Conservation (phyloP, 2,329 filamentous ascomycete species). For the Ascomycota sp. region DNA sequence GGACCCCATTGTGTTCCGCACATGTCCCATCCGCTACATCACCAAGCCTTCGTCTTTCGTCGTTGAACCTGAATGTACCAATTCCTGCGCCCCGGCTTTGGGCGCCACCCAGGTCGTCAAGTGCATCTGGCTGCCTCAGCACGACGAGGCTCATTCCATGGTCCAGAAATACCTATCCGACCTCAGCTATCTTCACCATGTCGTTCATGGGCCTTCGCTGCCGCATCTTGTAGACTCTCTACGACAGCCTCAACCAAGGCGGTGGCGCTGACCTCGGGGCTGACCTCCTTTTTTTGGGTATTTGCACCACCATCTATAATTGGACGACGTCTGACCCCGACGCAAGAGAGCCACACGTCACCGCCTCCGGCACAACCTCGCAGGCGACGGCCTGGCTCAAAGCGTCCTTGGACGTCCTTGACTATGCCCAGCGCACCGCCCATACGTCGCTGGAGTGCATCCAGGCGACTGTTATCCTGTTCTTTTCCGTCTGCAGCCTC, state of each 20-base stretch:
- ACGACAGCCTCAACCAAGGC: conserved; percentile 9
- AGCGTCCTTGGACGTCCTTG: no score
- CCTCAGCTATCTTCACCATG: conserved; percentile 12
- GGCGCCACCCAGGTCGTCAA: conserved; percentile 9
- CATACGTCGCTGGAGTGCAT: no score
- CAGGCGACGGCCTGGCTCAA: no score
- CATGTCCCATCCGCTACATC: conserved; percentile 13
- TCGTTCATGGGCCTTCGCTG: conserved; percentile 11
- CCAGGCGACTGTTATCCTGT: no score
- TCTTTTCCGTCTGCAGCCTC: no score
- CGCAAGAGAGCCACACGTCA: no score
- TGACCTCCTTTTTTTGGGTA: conserved; percentile 9
- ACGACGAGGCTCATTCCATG: conserved; percentile 11
- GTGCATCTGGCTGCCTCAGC: conserved; percentile 14
- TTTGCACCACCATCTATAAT: conserved; percentile 12
- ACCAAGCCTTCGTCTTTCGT: conserved; percentile 12
- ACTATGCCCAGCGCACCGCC: no score
- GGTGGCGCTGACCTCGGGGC: conserved; percentile 6
- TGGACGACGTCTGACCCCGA: conserved; percentile 10
- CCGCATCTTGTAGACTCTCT: conserved; percentile 11
- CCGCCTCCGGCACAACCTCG: no score
- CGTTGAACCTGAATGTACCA: conserved; percentile 8
- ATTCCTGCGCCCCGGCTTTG: no score
- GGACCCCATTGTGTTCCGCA: conserved; percentile 12
- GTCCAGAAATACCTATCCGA: conserved; percentile 11